These are phyloP conservation scores for Groenewaldozyma tartarivorans DNA, from an alignment of 805 yeast genomes.

Conservation along the genomic window DNA sequence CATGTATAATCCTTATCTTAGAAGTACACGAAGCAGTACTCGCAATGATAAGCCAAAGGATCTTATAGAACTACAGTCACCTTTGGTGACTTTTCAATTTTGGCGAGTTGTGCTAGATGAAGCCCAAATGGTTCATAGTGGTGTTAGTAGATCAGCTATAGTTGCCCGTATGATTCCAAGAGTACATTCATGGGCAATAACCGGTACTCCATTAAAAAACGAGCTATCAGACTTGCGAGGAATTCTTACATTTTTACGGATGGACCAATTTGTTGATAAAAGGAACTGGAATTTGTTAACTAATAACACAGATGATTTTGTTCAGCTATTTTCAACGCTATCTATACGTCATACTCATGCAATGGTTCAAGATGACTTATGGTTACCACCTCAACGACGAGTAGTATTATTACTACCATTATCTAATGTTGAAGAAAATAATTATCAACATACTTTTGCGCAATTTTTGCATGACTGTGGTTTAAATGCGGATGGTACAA, in stretches of 20 bases:
- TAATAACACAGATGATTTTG: slow-evolving; percentile 34
- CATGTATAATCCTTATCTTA: slow-evolving; percentile 44
- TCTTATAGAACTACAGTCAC: too few species aligned
- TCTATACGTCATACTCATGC: slow-evolving; percentile 77
- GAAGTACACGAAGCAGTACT: slow-evolving; percentile 7
- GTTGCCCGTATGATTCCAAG: slow-evolving; percentile 75
- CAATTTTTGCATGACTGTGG: slow-evolving; percentile 50
- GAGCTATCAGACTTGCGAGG: slow-evolving; percentile 61
- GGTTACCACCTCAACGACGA: slow-evolving; percentile 70
- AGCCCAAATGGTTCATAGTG: slow-evolving; percentile 82
- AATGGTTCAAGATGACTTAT: slow-evolving; percentile 68
- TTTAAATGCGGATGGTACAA: slow-evolving; percentile 18
- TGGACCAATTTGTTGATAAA: slow-evolving; percentile 51
- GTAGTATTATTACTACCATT: slow-evolving; percentile 64
- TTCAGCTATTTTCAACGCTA: slow-evolving; percentile 41
- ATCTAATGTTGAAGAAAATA: slow-evolving; percentile 74
- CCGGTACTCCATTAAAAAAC: slow-evolving; percentile 83
- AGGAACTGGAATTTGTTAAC: slow-evolving; percentile 35
- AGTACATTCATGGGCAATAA: slow-evolving; percentile 92
- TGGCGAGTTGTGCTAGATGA: slow-evolving; percentile 90
- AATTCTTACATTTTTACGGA: slow-evolving; percentile 53
- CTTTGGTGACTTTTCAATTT: slow-evolving; percentile 71
- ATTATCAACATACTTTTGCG: slow-evolving; percentile 56
- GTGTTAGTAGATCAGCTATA: slow-evolving; percentile 65
- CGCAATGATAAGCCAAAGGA: too few species aligned